Percentiles rank a stretch among this genome's conserved stretches.
Conservation (phyloP, 345 rosid species). For the Durio zibethinus region DNA sequence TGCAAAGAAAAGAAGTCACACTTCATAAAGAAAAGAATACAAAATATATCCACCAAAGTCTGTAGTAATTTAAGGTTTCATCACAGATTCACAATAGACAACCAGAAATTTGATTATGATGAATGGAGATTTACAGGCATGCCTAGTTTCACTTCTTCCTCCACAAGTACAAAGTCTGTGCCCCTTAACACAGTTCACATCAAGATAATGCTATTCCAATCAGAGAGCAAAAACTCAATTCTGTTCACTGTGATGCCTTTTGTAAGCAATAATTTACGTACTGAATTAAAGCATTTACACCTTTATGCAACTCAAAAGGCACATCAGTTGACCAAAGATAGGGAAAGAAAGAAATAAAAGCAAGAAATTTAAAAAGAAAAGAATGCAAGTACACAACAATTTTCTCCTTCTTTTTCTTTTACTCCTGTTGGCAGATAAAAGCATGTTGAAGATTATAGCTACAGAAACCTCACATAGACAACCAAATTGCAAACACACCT, state of each 20-base stretch:
- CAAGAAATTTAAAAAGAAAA: neutral
- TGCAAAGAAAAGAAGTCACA: neutral
- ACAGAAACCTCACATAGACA: neutral
- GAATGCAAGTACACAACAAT: neutral
- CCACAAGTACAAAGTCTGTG: neutral
- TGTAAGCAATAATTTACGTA: neutral
- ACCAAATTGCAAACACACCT: slow-evolving; percentile 45
- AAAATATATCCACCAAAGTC: neutral
- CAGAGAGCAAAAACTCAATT: neutral
- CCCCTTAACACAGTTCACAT: neutral
- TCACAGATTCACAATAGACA: neutral
- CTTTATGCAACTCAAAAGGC: neutral
- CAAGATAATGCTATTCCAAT: neutral
- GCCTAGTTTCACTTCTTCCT: slow-evolving; percentile 3
- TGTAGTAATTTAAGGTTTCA: neutral
- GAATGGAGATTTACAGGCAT: neutral
- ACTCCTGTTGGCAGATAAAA: neutral
- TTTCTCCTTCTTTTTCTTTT: neutral
- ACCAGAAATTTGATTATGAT: neutral
- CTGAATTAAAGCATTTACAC: neutral
- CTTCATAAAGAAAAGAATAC: neutral
- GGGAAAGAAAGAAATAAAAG: neutral
- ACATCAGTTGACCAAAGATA: neutral
- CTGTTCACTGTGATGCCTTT: neutral
- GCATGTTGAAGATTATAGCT: neutral